These are phyloP conservation scores for Solanum okadae DNA, from an alignment of 257 asterid genomes.

Conservation along the genomic window DNA sequence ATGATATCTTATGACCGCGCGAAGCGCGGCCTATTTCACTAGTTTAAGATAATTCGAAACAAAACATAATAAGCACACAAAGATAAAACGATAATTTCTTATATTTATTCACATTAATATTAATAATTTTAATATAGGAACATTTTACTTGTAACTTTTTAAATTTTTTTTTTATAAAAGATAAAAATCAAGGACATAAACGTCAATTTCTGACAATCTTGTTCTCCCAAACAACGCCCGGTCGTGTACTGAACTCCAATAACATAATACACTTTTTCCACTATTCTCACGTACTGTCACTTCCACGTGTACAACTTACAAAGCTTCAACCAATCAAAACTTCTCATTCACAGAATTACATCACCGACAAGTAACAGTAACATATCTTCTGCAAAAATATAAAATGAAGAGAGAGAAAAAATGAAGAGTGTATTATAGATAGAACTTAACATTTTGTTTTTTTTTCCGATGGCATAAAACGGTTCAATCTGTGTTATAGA, in stretches of 20 bases:
- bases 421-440: not conserved
- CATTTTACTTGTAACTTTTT: not conserved
- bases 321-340: not conserved
- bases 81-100: not conserved
- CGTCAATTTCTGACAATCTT: not conserved
- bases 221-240: not conserved
- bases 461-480: slow-evolving; percentile 2
- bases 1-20: no score
- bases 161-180: not conserved
- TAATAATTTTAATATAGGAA: not conserved
- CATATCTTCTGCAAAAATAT: not conserved
- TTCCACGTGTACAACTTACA: not conserved
- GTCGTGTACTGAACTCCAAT: not conserved
- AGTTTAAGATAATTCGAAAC: not conserved
- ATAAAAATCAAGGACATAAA: not conserved
- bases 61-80: not conserved
- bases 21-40: no score
- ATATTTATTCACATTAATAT: not conserved
- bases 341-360: not conserved
- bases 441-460: not conserved
- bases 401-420: not conserved
- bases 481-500: slow-evolving; percentile 22
- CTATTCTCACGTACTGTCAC: not conserved
- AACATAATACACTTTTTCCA: not conserved
- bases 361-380: not conserved